These are phyloP conservation scores for Lasiodiplodia sp. DNA, from an alignment of 2,329 filamentous ascomycete species.

Conservation along the genomic window DNA sequence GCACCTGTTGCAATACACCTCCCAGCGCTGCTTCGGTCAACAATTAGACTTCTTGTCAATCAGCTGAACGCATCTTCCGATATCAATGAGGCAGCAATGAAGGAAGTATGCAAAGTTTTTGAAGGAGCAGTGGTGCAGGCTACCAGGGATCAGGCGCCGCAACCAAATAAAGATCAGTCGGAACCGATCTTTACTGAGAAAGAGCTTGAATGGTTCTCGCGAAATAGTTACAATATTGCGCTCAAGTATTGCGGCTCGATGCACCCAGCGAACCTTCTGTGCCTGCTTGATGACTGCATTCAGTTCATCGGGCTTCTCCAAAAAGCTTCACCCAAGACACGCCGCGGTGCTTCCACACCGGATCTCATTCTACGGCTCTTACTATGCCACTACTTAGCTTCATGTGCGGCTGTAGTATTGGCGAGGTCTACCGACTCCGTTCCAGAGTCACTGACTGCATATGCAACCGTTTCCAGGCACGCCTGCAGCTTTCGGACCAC, in stretches of 20 bases:
- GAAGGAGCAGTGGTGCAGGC: slow-evolving; percentile 58
- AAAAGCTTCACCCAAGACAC: neutral
- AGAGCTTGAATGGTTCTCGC: slow-evolving; percentile 85
- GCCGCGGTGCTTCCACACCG: neutral
- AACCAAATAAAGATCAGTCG: slow-evolving; percentile 50
- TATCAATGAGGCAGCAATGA: slow-evolving; percentile 48
- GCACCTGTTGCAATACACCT: slow-evolving; percentile 62
- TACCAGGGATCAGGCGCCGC: slow-evolving; percentile 49
- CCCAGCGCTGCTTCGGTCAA: slow-evolving; percentile 70
- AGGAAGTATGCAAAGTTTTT: slow-evolving; percentile 64
- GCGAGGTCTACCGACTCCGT: slow-evolving; percentile 55
- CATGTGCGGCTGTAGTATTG: slow-evolving; percentile 55
- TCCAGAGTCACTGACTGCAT: slow-evolving; percentile 62
- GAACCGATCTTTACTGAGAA: slow-evolving; percentile 61
- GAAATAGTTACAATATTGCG: slow-evolving; percentile 80
- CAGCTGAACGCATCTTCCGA: slow-evolving; percentile 48
- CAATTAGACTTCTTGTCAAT: slow-evolving; percentile 57
- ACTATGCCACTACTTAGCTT: slow-evolving; percentile 73
- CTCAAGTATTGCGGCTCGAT: slow-evolving; percentile 68
- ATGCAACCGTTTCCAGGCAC: slow-evolving; percentile 67
- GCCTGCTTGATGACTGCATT: slow-evolving; percentile 59
- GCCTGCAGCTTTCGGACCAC: slow-evolving; percentile 64
- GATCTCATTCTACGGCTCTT: slow-evolving; percentile 67
- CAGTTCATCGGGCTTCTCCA: slow-evolving; percentile 53
- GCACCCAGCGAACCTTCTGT: slow-evolving; percentile 61